phyloP scores from a whole-genome alignment of 306 rosid genomes.

The Potentilla sterilis region DNA sequence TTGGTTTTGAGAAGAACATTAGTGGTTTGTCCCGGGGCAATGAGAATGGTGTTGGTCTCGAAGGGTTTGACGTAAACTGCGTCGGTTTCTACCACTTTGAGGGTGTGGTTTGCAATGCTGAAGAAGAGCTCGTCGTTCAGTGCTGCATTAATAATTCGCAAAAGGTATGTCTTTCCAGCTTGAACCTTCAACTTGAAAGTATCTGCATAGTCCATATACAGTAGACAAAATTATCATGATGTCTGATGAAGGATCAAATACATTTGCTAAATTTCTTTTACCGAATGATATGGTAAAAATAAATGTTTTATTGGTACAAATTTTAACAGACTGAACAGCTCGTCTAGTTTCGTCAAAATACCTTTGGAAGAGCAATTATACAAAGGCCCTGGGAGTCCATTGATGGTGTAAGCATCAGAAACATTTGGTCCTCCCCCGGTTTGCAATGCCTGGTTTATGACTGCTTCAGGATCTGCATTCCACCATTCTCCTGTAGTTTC shows the following conservation, averaged over 20 bases:
- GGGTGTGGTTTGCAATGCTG: conserved; percentile 65
- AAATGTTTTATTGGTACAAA: too few species aligned
- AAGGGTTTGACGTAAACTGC: conserved; percentile 65
- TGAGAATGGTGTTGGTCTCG: conserved; percentile 39
- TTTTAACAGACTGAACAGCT: neutral
- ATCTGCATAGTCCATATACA: conserved; percentile 29
- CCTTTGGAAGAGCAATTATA: conserved; percentile 61
- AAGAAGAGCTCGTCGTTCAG: conserved; percentile 65
- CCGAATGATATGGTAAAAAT: neutral
- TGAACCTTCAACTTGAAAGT: conserved; percentile 56
- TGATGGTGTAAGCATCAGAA: conserved; percentile 62
- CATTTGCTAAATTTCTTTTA: neutral
- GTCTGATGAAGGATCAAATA: neutral
- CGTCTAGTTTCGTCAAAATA: neutral
- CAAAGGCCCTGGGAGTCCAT: conserved; percentile 75
- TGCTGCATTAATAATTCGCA: conserved; percentile 66
- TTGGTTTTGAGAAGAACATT: conserved; percentile 60
- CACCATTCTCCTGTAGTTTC: conserved; percentile 72
- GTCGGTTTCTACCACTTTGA: conserved; percentile 55
- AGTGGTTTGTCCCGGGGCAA: conserved; percentile 67
- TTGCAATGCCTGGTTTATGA: conserved; percentile 53
- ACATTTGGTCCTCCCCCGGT: conserved; percentile 80
- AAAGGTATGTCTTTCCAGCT: conserved; percentile 53
- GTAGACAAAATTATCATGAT: neutral
- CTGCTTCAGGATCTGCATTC: conserved; percentile 67